phyloP scores from a whole-genome alignment of 768 basidiomycete species.

The Leccinum longicurvipes region DNA sequence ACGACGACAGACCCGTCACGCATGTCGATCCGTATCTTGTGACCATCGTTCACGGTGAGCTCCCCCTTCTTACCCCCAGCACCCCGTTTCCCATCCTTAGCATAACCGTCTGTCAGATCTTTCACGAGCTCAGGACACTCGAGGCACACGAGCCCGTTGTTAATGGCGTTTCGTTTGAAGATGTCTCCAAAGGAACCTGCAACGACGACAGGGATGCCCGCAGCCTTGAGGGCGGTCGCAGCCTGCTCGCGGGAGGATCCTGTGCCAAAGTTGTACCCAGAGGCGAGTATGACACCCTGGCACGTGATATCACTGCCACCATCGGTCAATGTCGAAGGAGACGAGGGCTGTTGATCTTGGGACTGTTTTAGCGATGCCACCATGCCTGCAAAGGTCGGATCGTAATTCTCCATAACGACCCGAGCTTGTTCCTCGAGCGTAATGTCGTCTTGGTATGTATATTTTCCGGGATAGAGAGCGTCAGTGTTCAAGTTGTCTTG shows the following conservation, averaged over 20 bases:
- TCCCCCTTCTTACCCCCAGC: constrained; percentile 80
- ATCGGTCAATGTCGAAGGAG: constrained; percentile 6
- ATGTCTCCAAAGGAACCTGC: constrained; percentile 99
- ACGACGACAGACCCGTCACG: constrained; percentile 66
- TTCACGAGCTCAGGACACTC: constrained; percentile 87
- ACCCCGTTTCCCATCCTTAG: constrained; percentile 70
- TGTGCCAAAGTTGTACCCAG: constrained; percentile 98
- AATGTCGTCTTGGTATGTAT: constrained; percentile 99
- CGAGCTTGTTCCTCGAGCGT: constrained; percentile 91
- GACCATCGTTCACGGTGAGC: constrained; percentile 74
- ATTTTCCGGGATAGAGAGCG: constrained; percentile 98
- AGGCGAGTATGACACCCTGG: constrained; percentile 74
- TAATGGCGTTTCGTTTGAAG: constrained; percentile 98
- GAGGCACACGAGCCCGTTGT: constrained; percentile 94
- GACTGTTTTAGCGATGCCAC: constrained; percentile 50
- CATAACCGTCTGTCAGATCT: constrained; percentile 76
- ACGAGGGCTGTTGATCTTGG: constrained; percentile 19
- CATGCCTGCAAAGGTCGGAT: constrained; percentile 75
- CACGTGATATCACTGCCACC: constrained; percentile 31
- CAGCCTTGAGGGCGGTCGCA: constrained; percentile 92
- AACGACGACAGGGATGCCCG: constrained; percentile 89
- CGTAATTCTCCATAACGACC: constrained; percentile 99
- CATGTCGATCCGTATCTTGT: constrained; percentile 66
- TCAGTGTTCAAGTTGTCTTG: constrained; percentile 99
- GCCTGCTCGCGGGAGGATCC: constrained; percentile 98